Evolutionary conservation across 768 basidiomycete genomes (phyloP).

Genomic region (Podaxis mareebaensis): DNA sequence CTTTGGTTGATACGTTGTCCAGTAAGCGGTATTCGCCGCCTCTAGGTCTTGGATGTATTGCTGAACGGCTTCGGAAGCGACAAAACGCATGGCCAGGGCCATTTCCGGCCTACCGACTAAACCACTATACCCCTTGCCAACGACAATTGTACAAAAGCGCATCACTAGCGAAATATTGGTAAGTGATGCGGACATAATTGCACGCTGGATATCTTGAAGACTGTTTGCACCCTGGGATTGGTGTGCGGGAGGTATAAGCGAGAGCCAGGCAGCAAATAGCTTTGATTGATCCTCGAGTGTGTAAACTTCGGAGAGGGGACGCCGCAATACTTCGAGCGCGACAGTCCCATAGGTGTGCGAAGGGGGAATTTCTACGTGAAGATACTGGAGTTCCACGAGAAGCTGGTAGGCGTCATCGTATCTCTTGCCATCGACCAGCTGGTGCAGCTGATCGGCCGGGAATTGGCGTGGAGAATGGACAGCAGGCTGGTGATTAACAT

Average conservation of each 20-base stretch:
- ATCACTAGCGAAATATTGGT: conserved; percentile 30
- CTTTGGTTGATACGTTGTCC: conserved; percentile 13
- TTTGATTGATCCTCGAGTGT: conserved; percentile 18
- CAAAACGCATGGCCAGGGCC: conserved; percentile 44
- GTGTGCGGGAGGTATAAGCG: conserved; percentile 30
- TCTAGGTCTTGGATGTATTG: conserved; percentile 42
- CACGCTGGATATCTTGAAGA: conserved; percentile 25
- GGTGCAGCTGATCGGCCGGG: conserved; percentile 19
- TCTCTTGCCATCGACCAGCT: conserved; percentile 22
- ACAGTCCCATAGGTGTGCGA: conserved; percentile 30
- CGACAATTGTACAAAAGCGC: conserved; percentile 33
- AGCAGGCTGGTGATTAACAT: conserved; percentile 18
- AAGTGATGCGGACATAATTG: conserved; percentile 25
- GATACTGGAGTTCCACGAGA: conserved; percentile 32
- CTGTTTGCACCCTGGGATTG: not conserved
- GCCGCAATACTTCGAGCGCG: conserved; percentile 26
- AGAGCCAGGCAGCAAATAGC: conserved; percentile 32
- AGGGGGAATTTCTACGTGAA: conserved; percentile 29
- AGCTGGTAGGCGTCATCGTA: conserved; percentile 32
- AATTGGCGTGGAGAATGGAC: conserved; percentile 15
- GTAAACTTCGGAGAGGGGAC: conserved; percentile 4
- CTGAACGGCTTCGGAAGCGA: conserved; percentile 31
- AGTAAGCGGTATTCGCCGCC: conserved; percentile 23
- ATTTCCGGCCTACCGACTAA: conserved; percentile 27
- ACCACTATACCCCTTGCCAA: conserved; percentile 38